Percentiles rank a stretch among this genome's conserved stretches.
Conservation (phyloP, 2,329 filamentous ascomycete genomes). For the Graphilbum sp. region DNA sequence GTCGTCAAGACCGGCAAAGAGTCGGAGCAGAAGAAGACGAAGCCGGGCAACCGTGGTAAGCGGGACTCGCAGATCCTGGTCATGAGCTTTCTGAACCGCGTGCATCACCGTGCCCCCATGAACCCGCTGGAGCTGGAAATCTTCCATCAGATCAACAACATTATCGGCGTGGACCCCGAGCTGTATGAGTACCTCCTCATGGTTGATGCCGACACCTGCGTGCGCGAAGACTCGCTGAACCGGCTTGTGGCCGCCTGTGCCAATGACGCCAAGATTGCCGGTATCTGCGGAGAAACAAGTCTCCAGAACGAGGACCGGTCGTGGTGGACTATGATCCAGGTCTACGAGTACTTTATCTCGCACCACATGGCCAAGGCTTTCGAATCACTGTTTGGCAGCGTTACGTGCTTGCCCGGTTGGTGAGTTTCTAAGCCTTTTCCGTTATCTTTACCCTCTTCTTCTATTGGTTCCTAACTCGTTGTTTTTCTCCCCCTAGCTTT, state of each 20-base stretch:
- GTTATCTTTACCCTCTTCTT: not conserved
- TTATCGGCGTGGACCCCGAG: slow-evolving; percentile 94
- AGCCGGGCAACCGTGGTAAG: slow-evolving; percentile 96
- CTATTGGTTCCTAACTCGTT: not conserved
- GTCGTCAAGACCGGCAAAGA: slow-evolving; percentile 96
- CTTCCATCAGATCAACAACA: slow-evolving; percentile 98
- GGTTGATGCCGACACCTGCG: slow-evolving; percentile 94
- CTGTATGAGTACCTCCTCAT: slow-evolving; percentile 94
- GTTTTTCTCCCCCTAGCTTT: slow-evolving; percentile 46
- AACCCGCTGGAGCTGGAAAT: slow-evolving; percentile 91
- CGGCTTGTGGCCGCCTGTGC: slow-evolving; percentile 82
- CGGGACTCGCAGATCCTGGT: slow-evolving; percentile 92
- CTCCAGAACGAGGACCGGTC: slow-evolving; percentile 87
- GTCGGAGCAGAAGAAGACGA: slow-evolving; percentile 76
- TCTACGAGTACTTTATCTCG: slow-evolving; percentile 99
- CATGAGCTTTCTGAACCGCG: slow-evolving; percentile 95
- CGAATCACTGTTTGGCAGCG: slow-evolving; percentile 91
- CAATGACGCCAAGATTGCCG: slow-evolving; percentile 89
- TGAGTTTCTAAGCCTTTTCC: slow-evolving; percentile 32
- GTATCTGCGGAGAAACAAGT: slow-evolving; percentile 93
- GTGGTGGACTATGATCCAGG: slow-evolving; percentile 99
- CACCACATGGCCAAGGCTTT: slow-evolving; percentile 95
- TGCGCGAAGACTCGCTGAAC: slow-evolving; percentile 82
- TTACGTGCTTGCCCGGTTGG: slow-evolving; percentile 98
- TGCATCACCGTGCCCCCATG: slow-evolving; percentile 89